A percentile compares a stretch with the other conserved stretches of the same genome.
phyloP scores from a whole-genome alignment of 352 stramenopile genomes.

The Phytophthora idaei region DNA sequence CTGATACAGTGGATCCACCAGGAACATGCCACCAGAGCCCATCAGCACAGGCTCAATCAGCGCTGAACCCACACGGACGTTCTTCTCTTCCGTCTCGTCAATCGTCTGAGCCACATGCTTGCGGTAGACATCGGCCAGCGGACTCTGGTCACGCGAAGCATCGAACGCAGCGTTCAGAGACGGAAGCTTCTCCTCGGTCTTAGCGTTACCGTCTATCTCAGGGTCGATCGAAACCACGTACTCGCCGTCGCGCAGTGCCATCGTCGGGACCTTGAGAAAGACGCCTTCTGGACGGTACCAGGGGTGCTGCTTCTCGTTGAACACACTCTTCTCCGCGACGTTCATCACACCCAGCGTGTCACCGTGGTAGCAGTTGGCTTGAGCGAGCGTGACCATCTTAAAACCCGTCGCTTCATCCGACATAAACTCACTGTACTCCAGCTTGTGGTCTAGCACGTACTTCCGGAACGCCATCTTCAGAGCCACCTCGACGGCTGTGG shows the following conservation, averaged over 20 bases:
- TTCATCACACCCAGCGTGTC: slow-evolving; percentile 93
- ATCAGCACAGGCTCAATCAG: slow-evolving; percentile 93
- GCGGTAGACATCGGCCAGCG: slow-evolving; percentile 59
- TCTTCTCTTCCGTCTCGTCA: slow-evolving; percentile 36
- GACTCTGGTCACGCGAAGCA: slow-evolving; percentile 37
- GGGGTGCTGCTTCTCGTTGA: slow-evolving; percentile 92
- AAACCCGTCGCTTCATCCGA: slow-evolving; percentile 33
- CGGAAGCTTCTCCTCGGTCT: slow-evolving; percentile 41
- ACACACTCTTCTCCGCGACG: slow-evolving; percentile 90
- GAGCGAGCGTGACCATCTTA: slow-evolving; percentile 81
- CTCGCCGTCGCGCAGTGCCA: slow-evolving; percentile 63
- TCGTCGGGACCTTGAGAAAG: slow-evolving; percentile 83
- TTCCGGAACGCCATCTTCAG: slow-evolving; percentile 94
- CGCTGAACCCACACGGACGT: slow-evolving; percentile 69
- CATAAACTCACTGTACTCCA: slow-evolving; percentile 62
- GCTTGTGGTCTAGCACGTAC: slow-evolving; percentile 68
- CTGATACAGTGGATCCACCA: slow-evolving; percentile 94
- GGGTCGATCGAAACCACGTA: slow-evolving; percentile 62
- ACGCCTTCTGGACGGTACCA: slow-evolving; percentile 89
- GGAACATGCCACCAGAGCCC: slow-evolving; percentile 87
- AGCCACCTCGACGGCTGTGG: slow-evolving; percentile 90
- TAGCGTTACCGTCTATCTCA: slow-evolving; percentile 43
- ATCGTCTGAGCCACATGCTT: slow-evolving; percentile 69
- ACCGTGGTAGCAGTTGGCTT: slow-evolving; percentile 92
- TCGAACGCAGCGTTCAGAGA: slow-evolving; percentile 69